phyloP scores from a whole-genome alignment of 73 alveolate genomes.

The Uronychia setigera region DNA sequence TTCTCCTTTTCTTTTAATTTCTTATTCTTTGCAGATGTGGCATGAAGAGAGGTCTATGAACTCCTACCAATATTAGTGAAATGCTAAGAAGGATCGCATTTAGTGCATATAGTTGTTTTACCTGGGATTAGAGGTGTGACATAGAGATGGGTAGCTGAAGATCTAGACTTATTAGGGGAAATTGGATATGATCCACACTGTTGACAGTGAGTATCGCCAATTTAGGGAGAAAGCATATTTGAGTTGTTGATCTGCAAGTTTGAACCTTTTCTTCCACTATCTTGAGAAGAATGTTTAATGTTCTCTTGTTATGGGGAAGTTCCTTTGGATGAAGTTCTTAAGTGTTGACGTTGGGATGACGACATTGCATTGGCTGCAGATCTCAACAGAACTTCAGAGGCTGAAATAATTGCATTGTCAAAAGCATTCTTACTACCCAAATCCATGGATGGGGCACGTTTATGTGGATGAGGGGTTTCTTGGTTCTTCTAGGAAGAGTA shows the following conservation, averaged over 20 bases:
- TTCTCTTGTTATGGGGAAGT: neutral
- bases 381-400: neutral
- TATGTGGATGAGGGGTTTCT: no score
- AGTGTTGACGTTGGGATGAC: neutral
- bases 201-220: neutral
- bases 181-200: neutral
- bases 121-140: neutral
- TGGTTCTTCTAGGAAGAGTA: no score
- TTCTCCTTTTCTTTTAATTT: neutral
- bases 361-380: neutral
- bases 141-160: neutral
- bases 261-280: neutral
- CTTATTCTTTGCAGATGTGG: neutral
- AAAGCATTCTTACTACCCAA: no score
- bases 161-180: neutral
- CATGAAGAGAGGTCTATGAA: neutral
- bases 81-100: neutral
- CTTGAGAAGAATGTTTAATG: no score
- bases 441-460: no score
- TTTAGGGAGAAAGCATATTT: neutral
- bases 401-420: neutral
- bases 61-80: neutral
- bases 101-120: neutral
- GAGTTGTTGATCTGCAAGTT: neutral
- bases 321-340: neutral